A percentile compares a stretch with the other conserved stretches of the same genome.
Evolutionary conservation across 495 filamentous ascomycete genomes (phyloP).

Genomic region (Talaromyces liani): DNA sequence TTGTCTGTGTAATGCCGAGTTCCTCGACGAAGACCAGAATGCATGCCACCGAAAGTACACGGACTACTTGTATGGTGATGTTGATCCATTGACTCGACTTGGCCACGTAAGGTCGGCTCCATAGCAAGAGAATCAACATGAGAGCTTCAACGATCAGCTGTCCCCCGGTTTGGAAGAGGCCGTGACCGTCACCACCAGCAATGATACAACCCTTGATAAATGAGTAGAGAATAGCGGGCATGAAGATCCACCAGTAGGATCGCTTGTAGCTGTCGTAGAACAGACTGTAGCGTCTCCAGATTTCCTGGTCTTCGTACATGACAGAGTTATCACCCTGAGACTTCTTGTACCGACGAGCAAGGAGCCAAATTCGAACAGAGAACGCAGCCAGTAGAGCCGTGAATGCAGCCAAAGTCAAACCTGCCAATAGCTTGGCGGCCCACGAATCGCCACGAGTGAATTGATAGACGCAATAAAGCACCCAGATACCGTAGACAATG

Average conservation of each 20-base stretch:
- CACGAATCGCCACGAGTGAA: conserved; percentile 92
- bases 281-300: conserved; percentile 90
- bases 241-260: conserved; percentile 93
- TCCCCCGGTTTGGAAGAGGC: conserved; percentile 67
- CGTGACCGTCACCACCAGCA: conserved; percentile 80
- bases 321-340: conserved; percentile 63
- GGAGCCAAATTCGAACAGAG: conserved; percentile 69
- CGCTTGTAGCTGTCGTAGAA: conserved; percentile 96
- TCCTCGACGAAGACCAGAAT: conserved; percentile 92
- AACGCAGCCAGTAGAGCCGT: conserved; percentile 74
- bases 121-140: conserved; percentile 63
- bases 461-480: conserved; percentile 92
- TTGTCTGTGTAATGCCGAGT: conserved; percentile 82
- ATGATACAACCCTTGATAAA: conserved; percentile 85
- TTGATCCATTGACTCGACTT: conserved; percentile 89
- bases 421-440: conserved; percentile 84
- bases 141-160: conserved; percentile 76
- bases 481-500: conserved; percentile 90
- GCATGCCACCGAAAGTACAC: conserved; percentile 83
- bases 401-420: conserved; percentile 70
- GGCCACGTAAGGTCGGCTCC: conserved; percentile 78
- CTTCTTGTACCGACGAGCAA: conserved; percentile 67
- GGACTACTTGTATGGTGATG: conserved; percentile 85
- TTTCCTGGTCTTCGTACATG: conserved; percentile 82
- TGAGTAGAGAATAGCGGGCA: conserved; percentile 87